phyloP scores from a whole-genome alignment of 345 rosid species.

The Populus simonii region DNA sequence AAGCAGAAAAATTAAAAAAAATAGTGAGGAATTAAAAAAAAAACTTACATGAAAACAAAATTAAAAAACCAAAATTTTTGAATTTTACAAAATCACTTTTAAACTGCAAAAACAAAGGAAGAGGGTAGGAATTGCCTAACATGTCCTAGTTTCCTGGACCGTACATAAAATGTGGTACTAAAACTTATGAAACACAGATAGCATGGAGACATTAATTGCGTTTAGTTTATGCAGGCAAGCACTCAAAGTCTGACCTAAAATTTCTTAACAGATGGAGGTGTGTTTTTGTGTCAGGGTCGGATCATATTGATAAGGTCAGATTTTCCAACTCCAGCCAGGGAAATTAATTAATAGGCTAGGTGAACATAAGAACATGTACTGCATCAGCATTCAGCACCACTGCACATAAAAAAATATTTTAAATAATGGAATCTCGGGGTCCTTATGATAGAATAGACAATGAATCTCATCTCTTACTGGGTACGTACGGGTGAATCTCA shows the following conservation, averaged over 20 bases:
- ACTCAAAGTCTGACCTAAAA: background rate
- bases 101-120: too few species aligned
- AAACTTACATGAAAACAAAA: too few species aligned
- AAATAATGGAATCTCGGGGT: constrained; percentile 17
- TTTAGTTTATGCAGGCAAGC: background rate
- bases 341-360: background rate
- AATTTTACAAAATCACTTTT: too few species aligned
- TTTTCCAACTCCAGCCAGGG: background rate
- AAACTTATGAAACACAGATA: background rate
- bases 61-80: too few species aligned
- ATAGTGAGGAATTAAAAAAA: too few species aligned
- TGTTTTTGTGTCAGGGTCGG: background rate
- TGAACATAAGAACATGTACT: background rate
- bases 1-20: too few species aligned
- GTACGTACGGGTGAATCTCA: constrained; percentile 20
- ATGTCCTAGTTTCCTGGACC: too few species aligned
- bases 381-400: background rate
- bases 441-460: constrained; percentile 3
- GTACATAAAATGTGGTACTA: background rate
- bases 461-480: constrained; percentile 11
- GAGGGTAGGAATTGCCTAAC: background rate
- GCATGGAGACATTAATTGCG: background rate
- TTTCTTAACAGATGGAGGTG: background rate
- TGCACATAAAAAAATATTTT: background rate
- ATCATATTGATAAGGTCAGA: background rate